Conservation (phyloP, 345 rosid genomes). For the Erucastrum elatum region DNA sequence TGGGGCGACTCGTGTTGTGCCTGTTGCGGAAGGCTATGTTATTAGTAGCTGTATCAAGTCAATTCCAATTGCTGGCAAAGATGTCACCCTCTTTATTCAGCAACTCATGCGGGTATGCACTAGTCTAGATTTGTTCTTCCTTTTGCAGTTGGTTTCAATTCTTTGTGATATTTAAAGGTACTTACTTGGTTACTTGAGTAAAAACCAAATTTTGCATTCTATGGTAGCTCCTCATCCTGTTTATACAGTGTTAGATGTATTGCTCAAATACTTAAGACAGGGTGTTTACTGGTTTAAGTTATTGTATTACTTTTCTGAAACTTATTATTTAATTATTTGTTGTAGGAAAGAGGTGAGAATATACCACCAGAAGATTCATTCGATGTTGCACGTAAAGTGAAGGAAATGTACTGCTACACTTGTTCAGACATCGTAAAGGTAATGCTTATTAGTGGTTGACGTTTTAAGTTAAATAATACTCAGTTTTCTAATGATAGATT, state of each 20-base stretch:
- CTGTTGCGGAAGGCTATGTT: constrained; percentile 99
- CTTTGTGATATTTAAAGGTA: neutral
- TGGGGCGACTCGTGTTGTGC: constrained; percentile 93
- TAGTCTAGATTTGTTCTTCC: constrained; percentile 4
- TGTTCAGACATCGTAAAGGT: constrained; percentile 98
- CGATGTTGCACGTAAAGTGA: constrained; percentile 91
- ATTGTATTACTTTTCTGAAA: neutral
- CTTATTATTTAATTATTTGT: constrained; percentile 32
- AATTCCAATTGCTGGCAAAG: constrained; percentile 86
- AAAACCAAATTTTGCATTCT: neutral
- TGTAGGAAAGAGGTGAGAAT: constrained; percentile 97
- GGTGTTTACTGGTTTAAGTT: neutral
- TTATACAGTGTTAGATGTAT: neutral
- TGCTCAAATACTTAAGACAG: neutral
- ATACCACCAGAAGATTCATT: constrained; percentile 96
- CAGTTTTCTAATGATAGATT: neutral
- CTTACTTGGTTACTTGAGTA: neutral
- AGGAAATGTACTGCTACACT: constrained; percentile 91
- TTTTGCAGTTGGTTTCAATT: neutral
- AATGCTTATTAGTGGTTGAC: constrained; percentile 21
- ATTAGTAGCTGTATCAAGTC: constrained; percentile 94
- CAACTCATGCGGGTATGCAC: constrained; percentile 93
- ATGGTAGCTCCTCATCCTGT: neutral
- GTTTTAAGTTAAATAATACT: neutral
- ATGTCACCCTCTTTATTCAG: constrained; percentile 86